phyloP scores from a whole-genome alignment of 1,284 basidiomycete species.

The Rhizopogon hawkerae region DNA sequence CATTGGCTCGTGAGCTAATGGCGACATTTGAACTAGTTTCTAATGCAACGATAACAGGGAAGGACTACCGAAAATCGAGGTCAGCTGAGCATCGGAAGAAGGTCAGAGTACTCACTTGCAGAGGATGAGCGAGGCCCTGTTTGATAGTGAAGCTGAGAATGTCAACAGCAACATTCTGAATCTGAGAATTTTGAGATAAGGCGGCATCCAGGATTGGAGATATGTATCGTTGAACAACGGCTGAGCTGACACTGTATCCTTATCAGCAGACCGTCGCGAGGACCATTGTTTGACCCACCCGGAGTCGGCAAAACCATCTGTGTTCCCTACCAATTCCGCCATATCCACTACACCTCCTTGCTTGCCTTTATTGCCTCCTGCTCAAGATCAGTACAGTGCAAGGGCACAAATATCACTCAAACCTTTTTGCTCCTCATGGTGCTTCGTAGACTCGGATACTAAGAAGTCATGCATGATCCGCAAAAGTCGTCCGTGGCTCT shows the following conservation, averaged over 20 bases:
- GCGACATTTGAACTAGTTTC: constrained; percentile 69
- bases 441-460: constrained; percentile 70
- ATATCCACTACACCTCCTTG: constrained; percentile 60
- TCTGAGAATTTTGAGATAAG: constrained; percentile 57
- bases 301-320: constrained; percentile 90
- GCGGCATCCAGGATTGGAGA: constrained; percentile 76
- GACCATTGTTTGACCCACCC: constrained; percentile 45
- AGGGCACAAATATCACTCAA: neutral
- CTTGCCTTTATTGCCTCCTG: constrained; percentile 34
- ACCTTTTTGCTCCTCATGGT: constrained; percentile 62
- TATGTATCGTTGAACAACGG: constrained; percentile 89
- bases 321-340: constrained; percentile 90
- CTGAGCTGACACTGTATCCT: constrained; percentile 73
- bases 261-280: constrained; percentile 1
- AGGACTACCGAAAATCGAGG: constrained; percentile 49
- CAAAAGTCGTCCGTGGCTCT: constrained; percentile 66
- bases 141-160: constrained; percentile 88
- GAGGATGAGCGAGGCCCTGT: constrained; percentile 92
- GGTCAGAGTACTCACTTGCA: constrained; percentile 48
- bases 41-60: constrained; percentile 87
- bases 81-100: neutral
- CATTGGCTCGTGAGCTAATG: constrained; percentile 69
- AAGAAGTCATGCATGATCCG: constrained; percentile 90
- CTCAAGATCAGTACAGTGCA: constrained; percentile 9
- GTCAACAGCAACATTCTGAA: constrained; percentile 83